Conservation (phyloP, 305 asterid species). For the Lippia alba region DNA sequence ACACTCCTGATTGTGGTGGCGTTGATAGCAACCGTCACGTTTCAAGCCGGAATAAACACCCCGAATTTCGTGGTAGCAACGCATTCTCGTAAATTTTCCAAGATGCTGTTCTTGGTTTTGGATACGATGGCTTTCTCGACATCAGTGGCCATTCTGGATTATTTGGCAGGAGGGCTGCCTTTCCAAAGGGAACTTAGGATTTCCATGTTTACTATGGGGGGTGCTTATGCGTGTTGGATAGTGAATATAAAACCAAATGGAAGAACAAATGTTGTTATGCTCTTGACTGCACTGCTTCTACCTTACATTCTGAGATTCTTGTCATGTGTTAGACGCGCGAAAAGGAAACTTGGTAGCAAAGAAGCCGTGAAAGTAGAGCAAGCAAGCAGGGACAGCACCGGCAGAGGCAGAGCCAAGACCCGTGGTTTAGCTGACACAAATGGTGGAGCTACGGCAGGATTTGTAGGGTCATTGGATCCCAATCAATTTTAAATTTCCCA, state of each 20-base stretch:
- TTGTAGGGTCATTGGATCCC: no score
- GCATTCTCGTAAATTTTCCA: neutral
- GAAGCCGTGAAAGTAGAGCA: neutral
- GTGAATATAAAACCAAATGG: constrained; percentile 8
- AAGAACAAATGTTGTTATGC: neutral
- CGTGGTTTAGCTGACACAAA: no score
- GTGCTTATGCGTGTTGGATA: neutral
- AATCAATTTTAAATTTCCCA: no score
- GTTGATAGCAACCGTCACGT: constrained; percentile 4
- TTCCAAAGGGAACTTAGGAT: constrained; percentile 24
- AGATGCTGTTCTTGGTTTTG: neutral
- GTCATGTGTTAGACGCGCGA: neutral
- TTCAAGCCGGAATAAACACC: constrained; percentile 22
- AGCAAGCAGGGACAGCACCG: no score
- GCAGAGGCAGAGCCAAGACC: no score
- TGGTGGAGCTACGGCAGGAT: no score
- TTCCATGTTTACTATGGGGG: neutral
- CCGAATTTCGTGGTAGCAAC: neutral
- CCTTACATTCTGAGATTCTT: neutral
- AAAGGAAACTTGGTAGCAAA: no score
- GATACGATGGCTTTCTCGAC: constrained; percentile 1
- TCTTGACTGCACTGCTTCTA: neutral
- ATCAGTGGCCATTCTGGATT: constrained; percentile 4
- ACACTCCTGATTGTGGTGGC: constrained; percentile 7
- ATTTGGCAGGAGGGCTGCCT: constrained; percentile 8